Percentiles rank a stretch among this genome's conserved stretches.
Conservation (phyloP, 2,329 filamentous ascomycete species). For the Microthyrium microscopicum region DNA sequence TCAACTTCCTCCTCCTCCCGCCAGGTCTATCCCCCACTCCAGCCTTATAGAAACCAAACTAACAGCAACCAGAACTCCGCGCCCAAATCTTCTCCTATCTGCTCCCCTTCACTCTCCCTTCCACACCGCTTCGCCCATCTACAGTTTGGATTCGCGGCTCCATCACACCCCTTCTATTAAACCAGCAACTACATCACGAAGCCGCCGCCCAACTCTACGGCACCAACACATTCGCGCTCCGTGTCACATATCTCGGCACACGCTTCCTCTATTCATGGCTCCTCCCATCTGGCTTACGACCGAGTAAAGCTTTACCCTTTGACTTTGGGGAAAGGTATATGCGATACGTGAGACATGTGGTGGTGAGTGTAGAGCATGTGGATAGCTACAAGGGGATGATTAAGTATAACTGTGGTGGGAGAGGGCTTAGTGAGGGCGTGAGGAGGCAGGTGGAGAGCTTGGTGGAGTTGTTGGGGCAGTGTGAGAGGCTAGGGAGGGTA, state of each 20-base stretch:
- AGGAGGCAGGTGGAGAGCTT: constrained; percentile 23
- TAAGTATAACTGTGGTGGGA: constrained; percentile 32
- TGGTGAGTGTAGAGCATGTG: constrained; percentile 30
- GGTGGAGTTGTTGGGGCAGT: constrained; percentile 21
- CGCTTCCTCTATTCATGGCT: constrained; percentile 28
- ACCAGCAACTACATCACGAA: constrained; percentile 27
- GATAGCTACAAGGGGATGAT: constrained; percentile 35
- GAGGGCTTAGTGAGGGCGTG: constrained; percentile 27
- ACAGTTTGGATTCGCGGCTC: constrained; percentile 28
- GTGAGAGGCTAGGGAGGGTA: constrained; percentile 9
- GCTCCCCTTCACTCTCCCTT: constrained; percentile 23
- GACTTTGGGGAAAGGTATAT: constrained; percentile 26
- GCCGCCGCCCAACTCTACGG: constrained; percentile 29
- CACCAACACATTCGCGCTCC: constrained; percentile 27
- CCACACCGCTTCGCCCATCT: constrained; percentile 10
- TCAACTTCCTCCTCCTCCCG: constrained; percentile 19
- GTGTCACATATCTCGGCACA: constrained; percentile 27
- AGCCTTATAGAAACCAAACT: neutral
- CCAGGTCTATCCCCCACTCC: no score
- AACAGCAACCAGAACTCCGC: constrained; percentile 22
- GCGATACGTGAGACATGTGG: constrained; percentile 22
- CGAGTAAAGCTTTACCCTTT: constrained; percentile 23
- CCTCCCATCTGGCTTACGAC: constrained; percentile 22
- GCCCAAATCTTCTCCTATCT: constrained; percentile 25
- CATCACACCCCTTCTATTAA: constrained; percentile 23